These are phyloP conservation scores for Mucuna pruriens DNA, from an alignment of 306 rosid species.

Conservation along the genomic window DNA sequence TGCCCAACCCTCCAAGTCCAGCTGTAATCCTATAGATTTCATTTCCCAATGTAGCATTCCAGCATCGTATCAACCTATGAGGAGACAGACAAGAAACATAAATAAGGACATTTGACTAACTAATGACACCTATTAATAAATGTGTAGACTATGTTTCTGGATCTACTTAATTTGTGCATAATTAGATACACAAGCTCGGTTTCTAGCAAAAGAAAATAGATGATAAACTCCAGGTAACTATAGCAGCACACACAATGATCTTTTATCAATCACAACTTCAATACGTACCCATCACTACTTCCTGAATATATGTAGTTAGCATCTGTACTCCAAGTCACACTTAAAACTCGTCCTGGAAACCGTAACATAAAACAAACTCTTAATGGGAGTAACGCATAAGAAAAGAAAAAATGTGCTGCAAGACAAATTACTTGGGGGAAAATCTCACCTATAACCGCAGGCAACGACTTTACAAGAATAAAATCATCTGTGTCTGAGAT, in stretches of 20 bases:
- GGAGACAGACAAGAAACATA: constrained; percentile 2
- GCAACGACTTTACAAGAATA: constrained; percentile 65
- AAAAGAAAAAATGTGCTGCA: background rate
- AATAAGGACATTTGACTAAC: background rate
- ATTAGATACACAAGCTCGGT: background rate
- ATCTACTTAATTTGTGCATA: background rate
- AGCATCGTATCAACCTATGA: constrained; percentile 75
- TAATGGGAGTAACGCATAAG: background rate
- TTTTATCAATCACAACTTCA: constrained; percentile 15
- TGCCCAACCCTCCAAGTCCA: constrained; percentile 85
- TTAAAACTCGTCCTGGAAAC: constrained; percentile 74
- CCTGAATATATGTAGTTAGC: constrained; percentile 79
- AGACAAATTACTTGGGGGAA: constrained; percentile 26
- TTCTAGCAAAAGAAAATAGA: too few species aligned
- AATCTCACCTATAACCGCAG: constrained; percentile 84
- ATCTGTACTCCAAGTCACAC: constrained; percentile 90
- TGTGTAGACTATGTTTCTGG: background rate
- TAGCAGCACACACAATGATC: background rate
- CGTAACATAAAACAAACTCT: constrained; percentile 21
- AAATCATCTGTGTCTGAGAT: constrained; percentile 67
- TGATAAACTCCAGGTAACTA: too few species aligned
- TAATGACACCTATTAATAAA: background rate
- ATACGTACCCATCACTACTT: constrained; percentile 89
- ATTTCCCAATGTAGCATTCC: constrained; percentile 68
- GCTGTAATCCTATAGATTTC: constrained; percentile 88